Base-by-base conservation (phyloP, 2,329 filamentous ascomycete species). In the Bretziella fagacearum region DNA sequence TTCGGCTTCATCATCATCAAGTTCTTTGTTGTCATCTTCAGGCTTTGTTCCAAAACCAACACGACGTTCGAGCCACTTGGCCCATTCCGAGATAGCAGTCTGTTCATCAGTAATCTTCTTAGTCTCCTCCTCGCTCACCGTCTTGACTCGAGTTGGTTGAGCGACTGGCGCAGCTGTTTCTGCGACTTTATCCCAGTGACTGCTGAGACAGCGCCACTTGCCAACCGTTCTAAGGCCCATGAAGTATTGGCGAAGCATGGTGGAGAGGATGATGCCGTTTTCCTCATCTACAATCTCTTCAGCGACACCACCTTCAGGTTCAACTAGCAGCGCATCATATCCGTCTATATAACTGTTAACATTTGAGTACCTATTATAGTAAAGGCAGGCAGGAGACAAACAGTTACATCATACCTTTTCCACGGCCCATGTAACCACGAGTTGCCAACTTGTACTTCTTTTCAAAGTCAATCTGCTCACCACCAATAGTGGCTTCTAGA, bases 241-340 rank as follows among this genome's bases (percentile, higher is more conserved):
- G 62, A 94, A 94, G 62, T 93, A 94, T 59, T 94, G 86, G 10
- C 86, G 76, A 17, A 95, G 69, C 59, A 95, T 79, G 57, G 82
- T 84, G 42, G 81, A 86, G 55, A 94, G 84, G 48, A 94, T 69
- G 13, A 93, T 78, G 3, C 86, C 87, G 54, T 83, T 87, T 58
- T 95, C 86, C 56, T 93, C 85, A 25, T 77, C 78, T 4, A 94
- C 79, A 13, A 94, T 64, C 57, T 87, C 83, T 54, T 85, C 77
- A 1, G 79, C 81, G 3, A 71, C 64, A 13, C 85, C 85, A 22
- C 86, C 86, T 59, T 84, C 80, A 2, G 78, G 74, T 54, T 81
- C 64, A 26, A 84, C 74, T n/a, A 89, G 70, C 1, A 94, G 69
- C 40, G 79, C 79, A 2, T 71, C 73, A 61, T 81, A 94, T 2